Conservation (phyloP, 305 asterid genomes). For the Euphrasia arctica region DNA sequence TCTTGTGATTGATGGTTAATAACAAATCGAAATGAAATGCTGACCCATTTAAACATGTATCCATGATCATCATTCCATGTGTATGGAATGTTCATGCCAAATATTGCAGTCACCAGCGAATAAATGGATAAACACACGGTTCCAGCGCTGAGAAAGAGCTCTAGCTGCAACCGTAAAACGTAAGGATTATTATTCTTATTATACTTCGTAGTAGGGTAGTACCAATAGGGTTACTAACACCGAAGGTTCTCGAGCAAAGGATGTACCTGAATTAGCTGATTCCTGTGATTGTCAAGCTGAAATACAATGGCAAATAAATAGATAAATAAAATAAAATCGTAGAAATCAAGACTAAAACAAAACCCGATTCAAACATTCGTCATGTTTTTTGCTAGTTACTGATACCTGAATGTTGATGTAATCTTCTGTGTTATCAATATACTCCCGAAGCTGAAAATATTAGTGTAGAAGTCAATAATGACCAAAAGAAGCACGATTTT, state of each 20-base stretch:
- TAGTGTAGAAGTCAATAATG: background rate
- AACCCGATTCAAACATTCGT: background rate
- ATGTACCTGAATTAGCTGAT: slow-evolving; percentile 74
- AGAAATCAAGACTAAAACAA: slow-evolving; percentile 2
- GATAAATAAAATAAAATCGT: background rate
- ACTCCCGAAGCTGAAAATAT: slow-evolving; percentile 69
- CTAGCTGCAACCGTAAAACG: slow-evolving; percentile 46
- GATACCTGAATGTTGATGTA: slow-evolving; percentile 81
- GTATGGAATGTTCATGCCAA: slow-evolving; percentile 80
- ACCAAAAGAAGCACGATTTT: background rate
- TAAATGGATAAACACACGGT: slow-evolving; percentile 52
- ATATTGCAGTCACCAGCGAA: slow-evolving; percentile 60
- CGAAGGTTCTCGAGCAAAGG: background rate
- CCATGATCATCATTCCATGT: slow-evolving; percentile 50
- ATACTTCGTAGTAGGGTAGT: too few species aligned
- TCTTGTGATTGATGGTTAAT: background rate
- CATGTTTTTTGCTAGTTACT: background rate
- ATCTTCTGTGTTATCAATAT: slow-evolving; percentile 83
- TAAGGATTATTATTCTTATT: background rate
- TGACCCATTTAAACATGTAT: slow-evolving; percentile 78
- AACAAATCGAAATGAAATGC: slow-evolving; percentile 10
- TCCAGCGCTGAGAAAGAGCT: slow-evolving; percentile 71
- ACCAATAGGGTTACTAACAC: too few species aligned
- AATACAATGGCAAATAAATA: slow-evolving; percentile 11
- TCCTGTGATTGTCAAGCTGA: slow-evolving; percentile 82